Evolutionary conservation across 2,329 filamentous ascomycete genomes (phyloP).

Genomic region (Fusarium papillatum): DNA sequence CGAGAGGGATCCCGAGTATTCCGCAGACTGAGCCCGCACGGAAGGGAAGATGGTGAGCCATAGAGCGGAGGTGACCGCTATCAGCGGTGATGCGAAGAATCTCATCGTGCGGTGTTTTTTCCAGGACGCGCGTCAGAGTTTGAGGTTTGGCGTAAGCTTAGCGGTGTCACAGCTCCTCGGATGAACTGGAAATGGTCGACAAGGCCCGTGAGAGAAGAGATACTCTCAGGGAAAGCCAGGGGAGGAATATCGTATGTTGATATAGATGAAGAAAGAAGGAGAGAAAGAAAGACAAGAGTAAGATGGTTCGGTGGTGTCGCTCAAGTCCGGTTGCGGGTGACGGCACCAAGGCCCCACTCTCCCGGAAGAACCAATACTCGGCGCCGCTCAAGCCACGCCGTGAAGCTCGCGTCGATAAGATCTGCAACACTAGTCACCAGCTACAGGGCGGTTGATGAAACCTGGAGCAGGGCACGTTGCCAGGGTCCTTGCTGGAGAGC

Average conservation of each 20-base stretch:
- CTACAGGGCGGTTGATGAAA: not conserved
- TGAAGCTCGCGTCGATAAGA: not conserved
- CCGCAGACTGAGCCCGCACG: constrained; percentile 16
- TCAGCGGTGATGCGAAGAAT: constrained; percentile 24
- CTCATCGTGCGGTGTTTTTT: constrained; percentile 20
- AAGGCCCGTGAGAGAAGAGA: not conserved
- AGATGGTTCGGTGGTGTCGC: constrained; percentile 3
- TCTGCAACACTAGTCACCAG: constrained; percentile 5
- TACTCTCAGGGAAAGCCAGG: too few relatives aligned
- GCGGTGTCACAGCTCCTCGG: not conserved
- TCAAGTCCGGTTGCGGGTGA: constrained; percentile 16
- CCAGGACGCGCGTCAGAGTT: not conserved
- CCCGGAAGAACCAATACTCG: constrained; percentile 28
- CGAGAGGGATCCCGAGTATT: constrained; percentile 32
- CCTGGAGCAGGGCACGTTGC: constrained; percentile 5
- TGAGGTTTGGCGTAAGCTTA: not conserved
- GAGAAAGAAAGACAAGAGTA: not conserved
- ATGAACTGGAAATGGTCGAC: not conserved
- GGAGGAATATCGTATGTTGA: not conserved
- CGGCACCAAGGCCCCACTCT: not conserved
- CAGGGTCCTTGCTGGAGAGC: not conserved
- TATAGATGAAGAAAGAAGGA: not conserved
- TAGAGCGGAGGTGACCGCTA: constrained; percentile 24
- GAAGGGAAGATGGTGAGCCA: constrained; percentile 27
- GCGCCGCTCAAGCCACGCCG: constrained; percentile 33